These are phyloP conservation scores for Blastocystis sp. DNA, from an alignment of 352 stramenopile genomes.

Conservation along the genomic window DNA sequence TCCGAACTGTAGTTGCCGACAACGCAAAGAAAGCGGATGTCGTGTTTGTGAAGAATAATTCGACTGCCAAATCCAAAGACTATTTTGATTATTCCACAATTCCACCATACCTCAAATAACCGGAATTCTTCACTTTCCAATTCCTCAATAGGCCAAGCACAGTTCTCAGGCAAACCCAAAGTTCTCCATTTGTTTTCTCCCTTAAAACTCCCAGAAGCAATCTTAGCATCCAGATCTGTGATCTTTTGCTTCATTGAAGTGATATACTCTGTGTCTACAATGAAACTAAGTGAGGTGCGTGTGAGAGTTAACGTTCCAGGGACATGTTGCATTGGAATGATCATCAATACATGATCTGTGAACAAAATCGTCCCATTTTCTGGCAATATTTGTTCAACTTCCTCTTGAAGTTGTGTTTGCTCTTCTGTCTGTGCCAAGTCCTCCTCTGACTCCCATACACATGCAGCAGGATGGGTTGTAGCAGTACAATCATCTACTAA, in stretches of 20 bases:
- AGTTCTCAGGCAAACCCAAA: background rate
- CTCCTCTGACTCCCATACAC: background rate
- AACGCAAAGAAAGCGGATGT: slow-evolving; percentile 50
- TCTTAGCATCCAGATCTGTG: background rate
- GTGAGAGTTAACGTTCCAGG: background rate
- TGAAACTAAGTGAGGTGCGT: background rate
- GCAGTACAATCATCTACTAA: background rate
- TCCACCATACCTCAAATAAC: background rate
- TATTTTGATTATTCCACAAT: background rate
- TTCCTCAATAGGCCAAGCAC: background rate
- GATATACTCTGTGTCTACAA: background rate
- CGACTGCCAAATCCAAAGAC: slow-evolving; percentile 19
- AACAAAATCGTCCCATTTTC: background rate
- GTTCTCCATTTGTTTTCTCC: slow-evolving; percentile 4
- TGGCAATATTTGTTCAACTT: too few relatives aligned
- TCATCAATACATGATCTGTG: background rate
- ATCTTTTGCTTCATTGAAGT: background rate
- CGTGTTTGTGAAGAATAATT: slow-evolving; percentile 63
- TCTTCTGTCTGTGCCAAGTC: background rate
- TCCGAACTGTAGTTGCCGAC: background rate
- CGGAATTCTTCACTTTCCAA: slow-evolving; percentile 31
- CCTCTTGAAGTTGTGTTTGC: background rate
- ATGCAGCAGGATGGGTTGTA: background rate
- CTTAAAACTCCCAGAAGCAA: too few relatives aligned
- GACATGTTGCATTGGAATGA: background rate